phyloP scores from a whole-genome alignment of 352 stramenopile species.

The Phytophthora podocarpi region DNA sequence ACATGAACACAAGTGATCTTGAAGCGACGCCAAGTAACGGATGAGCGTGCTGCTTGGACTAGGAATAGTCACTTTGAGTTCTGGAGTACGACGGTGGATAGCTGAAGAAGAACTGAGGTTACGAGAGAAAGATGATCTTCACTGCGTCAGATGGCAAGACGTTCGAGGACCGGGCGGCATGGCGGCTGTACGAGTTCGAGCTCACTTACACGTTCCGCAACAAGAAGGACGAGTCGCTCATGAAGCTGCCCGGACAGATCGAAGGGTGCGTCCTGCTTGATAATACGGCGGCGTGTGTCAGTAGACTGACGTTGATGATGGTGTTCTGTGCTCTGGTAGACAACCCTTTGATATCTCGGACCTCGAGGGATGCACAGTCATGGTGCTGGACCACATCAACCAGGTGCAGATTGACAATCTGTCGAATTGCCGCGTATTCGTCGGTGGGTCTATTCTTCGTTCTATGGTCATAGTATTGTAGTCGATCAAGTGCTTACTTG shows the following conservation, averaged over 20 bases:
- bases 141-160: slow-evolving; percentile 87
- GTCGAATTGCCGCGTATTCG: slow-evolving; percentile 86
- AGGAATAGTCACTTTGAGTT: slow-evolving; percentile 1
- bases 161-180: slow-evolving; percentile 84
- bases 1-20: slow-evolving; percentile 24
- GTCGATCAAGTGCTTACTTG: background rate
- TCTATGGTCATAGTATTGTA: background rate
- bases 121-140: slow-evolving; percentile 43
- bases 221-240: slow-evolving; percentile 76
- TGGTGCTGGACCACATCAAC: slow-evolving; percentile 88
- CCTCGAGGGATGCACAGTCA: slow-evolving; percentile 79
- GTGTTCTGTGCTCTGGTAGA: slow-evolving; percentile 21
- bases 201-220: slow-evolving; percentile 93
- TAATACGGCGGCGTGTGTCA: too few relatives aligned
- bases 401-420: slow-evolving; percentile 93
- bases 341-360: slow-evolving; percentile 91
- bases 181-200: slow-evolving; percentile 91
- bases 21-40: slow-evolving; percentile 29
- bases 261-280: slow-evolving; percentile 59
- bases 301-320: background rate
- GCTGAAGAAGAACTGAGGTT: background rate
- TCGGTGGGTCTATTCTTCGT: slow-evolving; percentile 44
- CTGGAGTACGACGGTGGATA: slow-evolving; percentile 1
- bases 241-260: slow-evolving; percentile 84
- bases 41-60: too few relatives aligned